These are phyloP conservation scores for Stephanodiscus triporus DNA, from an alignment of 108 stramenopile genomes.

Conservation along the genomic window DNA sequence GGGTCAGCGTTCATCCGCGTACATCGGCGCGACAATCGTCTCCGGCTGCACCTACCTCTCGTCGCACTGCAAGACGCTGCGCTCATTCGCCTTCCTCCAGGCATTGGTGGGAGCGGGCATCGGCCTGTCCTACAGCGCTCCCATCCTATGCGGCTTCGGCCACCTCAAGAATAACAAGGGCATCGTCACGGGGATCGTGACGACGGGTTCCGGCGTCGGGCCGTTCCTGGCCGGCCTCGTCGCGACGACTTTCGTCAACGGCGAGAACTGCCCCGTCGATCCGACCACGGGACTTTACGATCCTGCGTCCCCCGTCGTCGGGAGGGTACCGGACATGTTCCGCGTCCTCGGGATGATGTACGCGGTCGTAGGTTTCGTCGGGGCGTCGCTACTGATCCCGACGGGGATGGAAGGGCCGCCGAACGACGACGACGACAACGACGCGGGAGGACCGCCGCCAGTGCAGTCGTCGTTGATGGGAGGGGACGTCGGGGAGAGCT, in stretches of 20 bases:
- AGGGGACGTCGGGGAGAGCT: conserved; percentile 21
- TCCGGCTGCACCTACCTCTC: conserved; percentile 40
- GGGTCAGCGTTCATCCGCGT: conserved; percentile 36
- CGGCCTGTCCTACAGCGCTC: conserved; percentile 50
- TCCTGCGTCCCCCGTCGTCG: conserved; percentile 43
- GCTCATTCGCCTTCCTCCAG: conserved; percentile 33
- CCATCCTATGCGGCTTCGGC: conserved; percentile 46
- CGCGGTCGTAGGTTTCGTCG: conserved; percentile 43
- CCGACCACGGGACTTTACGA: conserved; percentile 42
- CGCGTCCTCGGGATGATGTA: conserved; percentile 37
- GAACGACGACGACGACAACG: conserved; percentile 12
- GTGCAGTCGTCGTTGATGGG: neutral
- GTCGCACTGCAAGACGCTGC: conserved; percentile 34
- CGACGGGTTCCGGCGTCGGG: conserved; percentile 49
- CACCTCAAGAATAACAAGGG: conserved; percentile 49
- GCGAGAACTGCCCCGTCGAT: conserved; percentile 47
- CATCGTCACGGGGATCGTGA: conserved; percentile 48
- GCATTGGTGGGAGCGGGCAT: conserved; percentile 45
- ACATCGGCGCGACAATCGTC: conserved; percentile 34
- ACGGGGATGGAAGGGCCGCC: conserved; percentile 5
- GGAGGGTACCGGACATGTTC: conserved; percentile 51
- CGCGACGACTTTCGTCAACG: conserved; percentile 51
- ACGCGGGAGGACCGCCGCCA: no score
- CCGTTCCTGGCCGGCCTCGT: conserved; percentile 45
- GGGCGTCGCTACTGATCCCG: conserved; percentile 40